Conservation (phyloP, 176 grass and related monocot species). For the Oryza punctata region DNA sequence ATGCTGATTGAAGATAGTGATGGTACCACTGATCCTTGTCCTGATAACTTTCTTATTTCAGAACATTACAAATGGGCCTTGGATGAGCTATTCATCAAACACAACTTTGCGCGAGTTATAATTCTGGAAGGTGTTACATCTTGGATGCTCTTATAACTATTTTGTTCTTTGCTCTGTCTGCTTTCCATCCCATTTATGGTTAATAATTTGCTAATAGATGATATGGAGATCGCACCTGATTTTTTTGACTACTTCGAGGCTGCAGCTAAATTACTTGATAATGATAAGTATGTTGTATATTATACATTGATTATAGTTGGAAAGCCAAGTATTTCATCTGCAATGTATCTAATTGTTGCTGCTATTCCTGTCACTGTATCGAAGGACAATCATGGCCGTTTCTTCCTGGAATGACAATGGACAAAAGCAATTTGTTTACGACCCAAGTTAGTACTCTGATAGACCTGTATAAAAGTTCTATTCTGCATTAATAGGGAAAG, state of each 20-base stretch:
- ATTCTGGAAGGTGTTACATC: conserved; percentile 87
- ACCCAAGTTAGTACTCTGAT: conserved; percentile 68
- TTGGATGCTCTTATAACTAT: conserved; percentile 20
- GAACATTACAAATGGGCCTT: conserved; percentile 98
- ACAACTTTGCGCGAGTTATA: conserved; percentile 85
- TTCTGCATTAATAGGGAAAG: conserved; percentile 25
- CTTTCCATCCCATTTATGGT: conserved; percentile 28
- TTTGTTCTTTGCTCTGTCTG: conserved; percentile 22
- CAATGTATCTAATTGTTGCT: conserved; percentile 27
- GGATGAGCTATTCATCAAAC: conserved; percentile 81
- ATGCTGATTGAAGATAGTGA: conserved; percentile 10
- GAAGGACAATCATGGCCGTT: conserved; percentile 96
- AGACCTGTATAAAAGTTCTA: not conserved
- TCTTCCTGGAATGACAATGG: conserved; percentile 99
- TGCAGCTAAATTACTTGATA: conserved; percentile 83
- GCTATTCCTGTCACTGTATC: conserved; percentile 8
- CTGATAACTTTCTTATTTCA: conserved; percentile 49
- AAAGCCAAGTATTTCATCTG: conserved; percentile 6
- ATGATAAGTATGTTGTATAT: conserved; percentile 68
- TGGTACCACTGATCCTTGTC: conserved; percentile 25
- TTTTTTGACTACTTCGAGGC: conserved; percentile 96
- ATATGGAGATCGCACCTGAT: conserved; percentile 96
- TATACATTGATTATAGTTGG: conserved; percentile 23
- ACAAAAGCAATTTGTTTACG: conserved; percentile 86
- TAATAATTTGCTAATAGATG: conserved; percentile 70